Conservation (phyloP, 1,284 basidiomycete species). For the Leucoagaricus sp. region DNA sequence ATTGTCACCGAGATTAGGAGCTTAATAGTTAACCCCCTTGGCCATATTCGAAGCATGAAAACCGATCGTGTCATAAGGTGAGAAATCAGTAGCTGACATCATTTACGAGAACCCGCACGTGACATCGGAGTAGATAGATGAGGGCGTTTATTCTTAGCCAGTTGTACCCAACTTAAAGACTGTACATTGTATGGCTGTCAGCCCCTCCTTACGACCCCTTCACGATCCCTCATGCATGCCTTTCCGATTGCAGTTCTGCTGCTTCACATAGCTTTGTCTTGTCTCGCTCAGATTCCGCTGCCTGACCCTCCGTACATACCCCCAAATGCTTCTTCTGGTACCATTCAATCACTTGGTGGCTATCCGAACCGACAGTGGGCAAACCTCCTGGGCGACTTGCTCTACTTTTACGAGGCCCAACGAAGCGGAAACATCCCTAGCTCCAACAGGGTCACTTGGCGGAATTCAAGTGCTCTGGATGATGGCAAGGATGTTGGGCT, state of each 20-base stretch:
- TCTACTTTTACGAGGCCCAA: slow-evolving; percentile 93
- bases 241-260: slow-evolving; percentile 21
- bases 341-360: slow-evolving; percentile 46
- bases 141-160: slow-evolving; percentile 15
- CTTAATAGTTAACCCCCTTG: neutral
- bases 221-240: slow-evolving; percentile 22
- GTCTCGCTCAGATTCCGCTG: slow-evolving; percentile 59
- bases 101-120: too few species aligned
- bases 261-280: slow-evolving; percentile 22
- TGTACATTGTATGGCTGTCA: slow-evolving; percentile 1
- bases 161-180: slow-evolving; percentile 15
- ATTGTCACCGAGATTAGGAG: neutral
- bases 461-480: slow-evolving; percentile 76
- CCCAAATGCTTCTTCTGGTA: slow-evolving; percentile 60
- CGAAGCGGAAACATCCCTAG: slow-evolving; percentile 75
- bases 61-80: too few species aligned
- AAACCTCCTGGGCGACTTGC: slow-evolving; percentile 72
- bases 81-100: too few species aligned
- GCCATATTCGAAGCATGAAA: too few species aligned
- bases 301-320: slow-evolving; percentile 64
- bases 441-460: slow-evolving; percentile 81
- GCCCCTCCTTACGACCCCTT: slow-evolving; percentile 1
- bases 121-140: too few species aligned
- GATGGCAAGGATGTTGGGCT: slow-evolving; percentile 79
- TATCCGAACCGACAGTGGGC: slow-evolving; percentile 80